These are phyloP conservation scores for Graphilbum ipis-grandicollis DNA, from an alignment of 2,329 filamentous ascomycete genomes.

Conservation along the genomic window DNA sequence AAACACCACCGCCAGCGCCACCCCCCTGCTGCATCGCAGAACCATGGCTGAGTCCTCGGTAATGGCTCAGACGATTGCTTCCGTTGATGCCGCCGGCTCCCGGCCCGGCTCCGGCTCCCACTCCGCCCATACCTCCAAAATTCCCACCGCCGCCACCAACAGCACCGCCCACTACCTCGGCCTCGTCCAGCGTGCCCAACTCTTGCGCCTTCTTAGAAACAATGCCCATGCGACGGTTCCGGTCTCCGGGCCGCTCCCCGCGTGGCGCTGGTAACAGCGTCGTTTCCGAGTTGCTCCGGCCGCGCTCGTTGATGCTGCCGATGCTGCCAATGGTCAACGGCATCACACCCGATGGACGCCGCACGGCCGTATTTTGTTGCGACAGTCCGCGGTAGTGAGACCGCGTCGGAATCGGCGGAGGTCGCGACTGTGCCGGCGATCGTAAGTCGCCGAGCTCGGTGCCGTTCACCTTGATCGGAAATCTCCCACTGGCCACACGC, in stretches of 20 bases:
- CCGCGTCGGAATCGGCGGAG: slow-evolving; percentile 62
- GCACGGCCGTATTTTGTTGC: slow-evolving; percentile 45
- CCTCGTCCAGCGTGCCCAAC: slow-evolving; percentile 45
- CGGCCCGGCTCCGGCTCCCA: no score
- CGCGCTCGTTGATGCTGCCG: slow-evolving; percentile 49
- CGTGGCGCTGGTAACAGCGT: slow-evolving; percentile 27
- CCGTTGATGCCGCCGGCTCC: no score
- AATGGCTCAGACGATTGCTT: slow-evolving; percentile 45
- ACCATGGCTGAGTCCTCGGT: slow-evolving; percentile 49
- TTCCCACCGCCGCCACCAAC: no score
- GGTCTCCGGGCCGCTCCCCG: slow-evolving; percentile 21
- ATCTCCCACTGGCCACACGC: slow-evolving; percentile 45
- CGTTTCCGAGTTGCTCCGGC: slow-evolving; percentile 49
- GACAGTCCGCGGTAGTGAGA: slow-evolving; percentile 68
- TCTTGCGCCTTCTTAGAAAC: slow-evolving; percentile 42
- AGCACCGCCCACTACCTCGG: no score
- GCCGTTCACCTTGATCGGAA: slow-evolving; percentile 57
- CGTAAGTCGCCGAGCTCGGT: slow-evolving; percentile 49
- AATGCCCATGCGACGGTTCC: slow-evolving; percentile 46
- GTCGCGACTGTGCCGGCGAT: slow-evolving; percentile 47
- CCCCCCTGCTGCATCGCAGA: slow-evolving; percentile 38
- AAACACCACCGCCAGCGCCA: slow-evolving; percentile 11
- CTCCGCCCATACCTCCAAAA: no score
- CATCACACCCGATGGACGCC: slow-evolving; percentile 58
- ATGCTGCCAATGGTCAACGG: slow-evolving; percentile 53